Evolutionary conservation across 495 filamentous ascomycete genomes (phyloP).

Genomic region (Parathielavia appendiculata): DNA sequence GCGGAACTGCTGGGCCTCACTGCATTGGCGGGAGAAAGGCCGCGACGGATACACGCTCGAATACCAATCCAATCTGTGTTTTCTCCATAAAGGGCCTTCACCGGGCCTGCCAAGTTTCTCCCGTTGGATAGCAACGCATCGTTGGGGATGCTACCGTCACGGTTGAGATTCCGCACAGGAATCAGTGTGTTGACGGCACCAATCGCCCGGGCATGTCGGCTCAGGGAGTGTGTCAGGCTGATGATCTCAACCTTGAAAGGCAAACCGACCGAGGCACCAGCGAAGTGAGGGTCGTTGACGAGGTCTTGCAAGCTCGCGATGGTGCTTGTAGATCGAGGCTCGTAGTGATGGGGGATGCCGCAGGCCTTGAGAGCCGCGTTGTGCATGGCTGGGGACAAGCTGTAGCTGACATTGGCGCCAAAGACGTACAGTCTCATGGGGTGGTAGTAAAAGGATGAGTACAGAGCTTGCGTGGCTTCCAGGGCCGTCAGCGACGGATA

Average conservation of each 20-base stretch:
- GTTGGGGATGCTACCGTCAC: slow-evolving; percentile 54
- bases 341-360: slow-evolving; percentile 62
- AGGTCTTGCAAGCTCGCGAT: slow-evolving; percentile 55
- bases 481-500: slow-evolving; percentile 50
- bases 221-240: slow-evolving; percentile 58
- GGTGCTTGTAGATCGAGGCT: slow-evolving; percentile 54
- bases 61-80: slow-evolving; percentile 80
- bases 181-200: slow-evolving; percentile 72
- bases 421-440: slow-evolving; percentile 66
- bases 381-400: slow-evolving; percentile 70
- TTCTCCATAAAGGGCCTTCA: slow-evolving; percentile 65
- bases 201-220: slow-evolving; percentile 66
- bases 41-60: slow-evolving; percentile 55
- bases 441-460: slow-evolving; percentile 49
- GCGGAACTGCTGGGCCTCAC: slow-evolving; percentile 59
- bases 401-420: slow-evolving; percentile 63
- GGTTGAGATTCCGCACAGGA: slow-evolving; percentile 56
- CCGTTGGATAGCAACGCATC: slow-evolving; percentile 53
- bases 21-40: slow-evolving; percentile 68
- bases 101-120: slow-evolving; percentile 56
- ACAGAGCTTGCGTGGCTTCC: slow-evolving; percentile 53
- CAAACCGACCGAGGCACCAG: slow-evolving; percentile 64
- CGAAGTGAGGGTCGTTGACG: slow-evolving; percentile 60
- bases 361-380: slow-evolving; percentile 63
- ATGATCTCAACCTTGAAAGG: slow-evolving; percentile 68